Evolutionary conservation across 2,329 filamentous ascomycete species (phyloP), one percentile per base, ranked within the genome.

Genomic region (Coniochaeta ligniaria): DNA sequence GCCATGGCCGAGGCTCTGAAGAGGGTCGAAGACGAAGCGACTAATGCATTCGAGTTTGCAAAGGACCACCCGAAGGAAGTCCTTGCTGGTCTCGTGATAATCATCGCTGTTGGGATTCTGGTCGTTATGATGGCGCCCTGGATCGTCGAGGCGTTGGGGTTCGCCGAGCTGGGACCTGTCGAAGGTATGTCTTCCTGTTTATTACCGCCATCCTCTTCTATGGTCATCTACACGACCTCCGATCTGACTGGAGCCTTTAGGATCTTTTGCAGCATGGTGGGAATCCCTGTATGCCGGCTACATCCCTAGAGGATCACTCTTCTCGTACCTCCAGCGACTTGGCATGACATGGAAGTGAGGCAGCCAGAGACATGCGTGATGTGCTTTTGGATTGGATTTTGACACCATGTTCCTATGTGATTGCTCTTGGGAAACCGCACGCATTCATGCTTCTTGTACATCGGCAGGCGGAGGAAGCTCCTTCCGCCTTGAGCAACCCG

Each of bases 301-400:
- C 55, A 74, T 78, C 58, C 73, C 75, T 0, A 73, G 73, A 61
- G 69, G 68, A 0, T 74, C 75, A 5, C 62, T 79, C n/a, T 76
- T 77, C 61, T 71, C 71, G 2, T 79, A 70, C 58, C 72, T 79
- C 35, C 76, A 78, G 69, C 67, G 73, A 14, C 63, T 78, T 61
- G 75, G 76, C 0, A 78, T 78, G 74, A 67, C 65, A n/a, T 67
- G 65, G 66, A 35, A 35, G 31, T 35, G 38, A 36, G 16, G 17
- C 24, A 52, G 20, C n/a, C 43, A 22, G 20, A 6, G 16, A 43
- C 28, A n/a, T 31, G 28, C n/a, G 28, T 31, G 9, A 9, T 31
- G 9, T 31, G 28, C 5, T 31, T 31, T 31, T 31, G 28, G 28
- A 6, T 31, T 31, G 28, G 9, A 6, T 6, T 31, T 31, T 31